phyloP scores from a whole-genome alignment of 2,329 filamentous ascomycete species.

The Cercospora brassicicola region DNA sequence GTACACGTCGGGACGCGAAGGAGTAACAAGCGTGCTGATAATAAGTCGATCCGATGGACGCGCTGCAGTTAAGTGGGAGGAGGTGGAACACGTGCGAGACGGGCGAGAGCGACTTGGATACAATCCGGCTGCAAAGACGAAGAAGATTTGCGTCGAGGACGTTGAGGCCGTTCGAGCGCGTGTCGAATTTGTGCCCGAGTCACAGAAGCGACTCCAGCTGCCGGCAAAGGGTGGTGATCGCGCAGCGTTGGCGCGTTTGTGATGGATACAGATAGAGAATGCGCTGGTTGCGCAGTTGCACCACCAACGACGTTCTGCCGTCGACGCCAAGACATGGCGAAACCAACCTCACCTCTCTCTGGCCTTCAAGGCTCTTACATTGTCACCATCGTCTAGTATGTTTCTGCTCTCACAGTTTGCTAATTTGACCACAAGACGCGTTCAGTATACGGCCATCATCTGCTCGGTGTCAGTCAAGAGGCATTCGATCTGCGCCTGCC shows the following conservation, averaged over 20 bases:
- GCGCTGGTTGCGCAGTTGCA: background rate
- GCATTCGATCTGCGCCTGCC: background rate
- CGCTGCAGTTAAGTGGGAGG: constrained; percentile 24
- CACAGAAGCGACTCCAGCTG: constrained; percentile 20
- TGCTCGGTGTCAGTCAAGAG: background rate
- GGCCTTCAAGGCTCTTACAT: background rate
- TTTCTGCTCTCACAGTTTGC: background rate
- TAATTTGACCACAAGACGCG: background rate
- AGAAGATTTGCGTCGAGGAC: constrained; percentile 28
- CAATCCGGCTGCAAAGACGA: constrained; percentile 28
- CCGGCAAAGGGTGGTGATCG: constrained; percentile 30
- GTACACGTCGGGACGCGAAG: constrained; percentile 16
- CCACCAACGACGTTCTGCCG: constrained; percentile 1
- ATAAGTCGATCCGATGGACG: constrained; percentile 29
- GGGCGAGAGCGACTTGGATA: constrained; percentile 33
- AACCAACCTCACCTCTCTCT: background rate
- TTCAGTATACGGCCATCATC: background rate
- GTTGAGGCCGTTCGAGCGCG: constrained; percentile 29
- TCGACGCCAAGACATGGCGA: background rate
- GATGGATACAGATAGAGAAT: constrained; percentile 4
- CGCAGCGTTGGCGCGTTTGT: constrained; percentile 34
- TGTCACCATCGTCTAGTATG: background rate
- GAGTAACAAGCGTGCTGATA: constrained; percentile 20
- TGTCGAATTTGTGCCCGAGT: constrained; percentile 19
- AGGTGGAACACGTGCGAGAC: constrained; percentile 30